Evolutionary conservation across 2,329 filamentous ascomycete genomes (phyloP).

Genomic region (Phoma sp.): DNA sequence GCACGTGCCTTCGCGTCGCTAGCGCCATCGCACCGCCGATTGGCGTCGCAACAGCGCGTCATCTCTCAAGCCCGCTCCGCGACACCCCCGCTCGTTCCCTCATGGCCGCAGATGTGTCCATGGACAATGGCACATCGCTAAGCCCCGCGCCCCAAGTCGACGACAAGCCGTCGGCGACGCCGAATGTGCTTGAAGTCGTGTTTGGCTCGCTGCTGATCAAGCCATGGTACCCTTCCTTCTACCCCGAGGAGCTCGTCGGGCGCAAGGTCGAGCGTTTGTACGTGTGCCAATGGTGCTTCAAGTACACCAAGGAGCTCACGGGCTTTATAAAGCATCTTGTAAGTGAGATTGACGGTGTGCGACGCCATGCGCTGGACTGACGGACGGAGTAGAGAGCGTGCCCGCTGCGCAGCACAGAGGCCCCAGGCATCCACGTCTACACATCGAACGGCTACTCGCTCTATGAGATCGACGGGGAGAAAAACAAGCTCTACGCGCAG

Average conservation of each 20-base stretch:
- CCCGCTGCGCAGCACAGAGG: conserved; percentile 48
- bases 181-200: conserved; percentile 86
- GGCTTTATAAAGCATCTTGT: conserved; percentile 55
- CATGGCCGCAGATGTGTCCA: conserved; percentile 19
- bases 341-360: neutral
- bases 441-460: conserved; percentile 80
- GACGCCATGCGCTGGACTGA: conserved; percentile 1
- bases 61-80: conserved; percentile 1
- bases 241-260: conserved; percentile 68
- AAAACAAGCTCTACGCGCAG: conserved; percentile 87
- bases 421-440: conserved; percentile 78
- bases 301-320: conserved; percentile 71
- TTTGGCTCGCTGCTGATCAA: conserved; percentile 83
- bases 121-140: conserved; percentile 14
- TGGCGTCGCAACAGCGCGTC: conserved; percentile 5
- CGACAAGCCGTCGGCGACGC: conserved; percentile 44
- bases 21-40: neutral
- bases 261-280: conserved; percentile 65
- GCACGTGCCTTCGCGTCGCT: conserved; percentile 13
- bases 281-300: conserved; percentile 93
- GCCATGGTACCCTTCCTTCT: conserved; percentile 93
- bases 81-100: conserved; percentile 1
- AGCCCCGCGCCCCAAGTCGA: conserved; percentile 5
- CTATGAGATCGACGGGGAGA: conserved; percentile 91
- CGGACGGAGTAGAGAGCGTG: conserved; percentile 50